Evolutionary conservation across 23 red algal genomes (phyloP), one percentile per base, ranked within the genome.

Genomic region (Gracilaria domingensis): DNA sequence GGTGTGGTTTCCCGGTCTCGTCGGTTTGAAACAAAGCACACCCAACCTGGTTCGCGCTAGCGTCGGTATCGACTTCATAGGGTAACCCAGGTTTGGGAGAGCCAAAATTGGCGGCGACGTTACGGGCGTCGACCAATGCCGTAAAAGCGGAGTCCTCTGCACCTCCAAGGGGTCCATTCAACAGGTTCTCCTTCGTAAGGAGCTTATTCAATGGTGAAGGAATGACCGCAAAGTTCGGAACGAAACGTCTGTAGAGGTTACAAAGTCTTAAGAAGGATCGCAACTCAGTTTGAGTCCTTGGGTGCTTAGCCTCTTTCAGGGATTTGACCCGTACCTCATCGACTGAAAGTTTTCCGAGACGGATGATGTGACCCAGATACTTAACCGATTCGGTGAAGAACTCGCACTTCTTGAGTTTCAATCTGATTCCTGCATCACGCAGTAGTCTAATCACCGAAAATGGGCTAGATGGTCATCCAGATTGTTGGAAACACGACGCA

Each of bases 301-400:
- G 84, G 3, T 56, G 34, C 39, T 32, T 36, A 12, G 48, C 67
- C 23, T 88, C 23, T 8, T 5, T 3, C 0, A 88, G 53, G 49
- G 66, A 48, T 16, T 42, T 49, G 37, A 40, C 75, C 12, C 56
- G n/a, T 16, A 47, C 71, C 20, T 49, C 29, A 37, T 88, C 67
- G 12, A 79, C 36, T 26, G 26, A 17, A 14, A 77, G 21, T 13
- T 8, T 26, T 37, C 26, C 67, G 32, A 65, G 35, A 34, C 69
- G 49, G 16, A 77, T 60, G 4, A 88, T 76, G 66, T 88, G 84
- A 8, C 67, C 84, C 29, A 88, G 71, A 7, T 88, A 88, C 65
- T 88, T 64, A 14, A 77, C 35, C 1, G 32, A 38, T 11, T 74
- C 26, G 14, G 38, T 57, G 66, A 88, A 88, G 48, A 88, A 74